These are phyloP conservation scores for Solidago caesia DNA, from an alignment of 129 eudicot species.

Conservation along the genomic window DNA sequence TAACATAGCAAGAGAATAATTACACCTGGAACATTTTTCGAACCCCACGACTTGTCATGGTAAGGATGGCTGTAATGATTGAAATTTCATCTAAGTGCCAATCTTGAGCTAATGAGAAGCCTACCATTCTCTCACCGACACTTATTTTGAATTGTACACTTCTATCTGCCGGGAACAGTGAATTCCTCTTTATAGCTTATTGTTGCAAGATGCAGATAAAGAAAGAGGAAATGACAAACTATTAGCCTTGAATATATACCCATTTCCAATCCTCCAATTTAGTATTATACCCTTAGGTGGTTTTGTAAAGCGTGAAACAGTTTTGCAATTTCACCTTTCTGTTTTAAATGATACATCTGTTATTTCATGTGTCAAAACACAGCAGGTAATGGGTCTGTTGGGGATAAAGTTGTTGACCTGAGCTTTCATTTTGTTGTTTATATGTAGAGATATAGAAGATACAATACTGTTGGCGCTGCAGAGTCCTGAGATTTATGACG, in stretches of 20 bases:
- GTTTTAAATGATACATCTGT: constrained; percentile 14
- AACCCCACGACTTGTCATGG: background rate
- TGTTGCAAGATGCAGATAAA: background rate
- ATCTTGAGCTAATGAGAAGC: no score
- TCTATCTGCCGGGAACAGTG: no score
- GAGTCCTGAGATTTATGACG: constrained; percentile 97
- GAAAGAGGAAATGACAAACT: background rate
- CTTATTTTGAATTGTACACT: no score
- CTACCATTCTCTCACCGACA: no score
- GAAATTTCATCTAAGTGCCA: no score
- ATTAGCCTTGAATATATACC: background rate
- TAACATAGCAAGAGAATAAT: background rate
- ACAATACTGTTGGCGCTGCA: constrained; percentile 84
- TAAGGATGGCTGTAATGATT: background rate
- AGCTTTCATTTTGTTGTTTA: constrained; percentile 16
- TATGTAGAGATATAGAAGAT: constrained; percentile 81
- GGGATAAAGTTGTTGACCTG: constrained; percentile 6
- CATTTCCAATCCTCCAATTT: constrained; percentile 1
- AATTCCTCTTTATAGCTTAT: no score
- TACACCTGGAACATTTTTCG: background rate
- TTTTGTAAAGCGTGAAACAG: background rate
- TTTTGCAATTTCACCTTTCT: background rate
- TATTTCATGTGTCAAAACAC: background rate
- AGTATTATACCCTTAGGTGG: constrained; percentile 1
- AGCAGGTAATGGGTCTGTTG: background rate